Evolutionary conservation across 257 asterid species (phyloP).

Genomic region (Linderniella brevidens): DNA sequence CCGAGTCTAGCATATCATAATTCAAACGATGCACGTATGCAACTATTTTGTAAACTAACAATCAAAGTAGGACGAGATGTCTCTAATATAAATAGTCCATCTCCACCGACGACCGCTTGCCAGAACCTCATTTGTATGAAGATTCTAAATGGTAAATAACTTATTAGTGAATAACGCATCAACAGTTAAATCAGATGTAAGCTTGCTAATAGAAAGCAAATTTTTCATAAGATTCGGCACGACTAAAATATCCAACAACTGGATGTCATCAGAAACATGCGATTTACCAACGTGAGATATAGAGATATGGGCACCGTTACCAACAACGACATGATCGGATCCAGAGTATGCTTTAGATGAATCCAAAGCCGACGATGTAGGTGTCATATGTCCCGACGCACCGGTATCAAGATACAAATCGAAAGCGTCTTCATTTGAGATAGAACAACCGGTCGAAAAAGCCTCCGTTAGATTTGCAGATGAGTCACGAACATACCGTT

Average conservation of each 20-base stretch:
- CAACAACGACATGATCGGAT: neutral
- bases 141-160: neutral
- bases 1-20: neutral
- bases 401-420: neutral
- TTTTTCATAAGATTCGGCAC: constrained; percentile 1
- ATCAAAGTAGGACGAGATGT: neutral
- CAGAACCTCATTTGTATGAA: neutral
- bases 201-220: neutral
- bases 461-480: neutral
- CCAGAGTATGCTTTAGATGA: neutral
- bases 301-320: neutral
- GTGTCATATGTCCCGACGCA: neutral
- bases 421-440: neutral
- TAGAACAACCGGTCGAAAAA: neutral
- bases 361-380: no score
- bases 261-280: neutral
- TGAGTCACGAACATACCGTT: no score
- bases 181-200: neutral
- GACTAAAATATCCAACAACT: neutral
- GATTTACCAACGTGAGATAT: neutral
- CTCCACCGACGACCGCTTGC: neutral
- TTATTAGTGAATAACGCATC: neutral
- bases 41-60: neutral
- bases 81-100: neutral
- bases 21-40: neutral